Base-by-base conservation (phyloP, 306 rosid species). In the Boehmeria nivea region DNA sequence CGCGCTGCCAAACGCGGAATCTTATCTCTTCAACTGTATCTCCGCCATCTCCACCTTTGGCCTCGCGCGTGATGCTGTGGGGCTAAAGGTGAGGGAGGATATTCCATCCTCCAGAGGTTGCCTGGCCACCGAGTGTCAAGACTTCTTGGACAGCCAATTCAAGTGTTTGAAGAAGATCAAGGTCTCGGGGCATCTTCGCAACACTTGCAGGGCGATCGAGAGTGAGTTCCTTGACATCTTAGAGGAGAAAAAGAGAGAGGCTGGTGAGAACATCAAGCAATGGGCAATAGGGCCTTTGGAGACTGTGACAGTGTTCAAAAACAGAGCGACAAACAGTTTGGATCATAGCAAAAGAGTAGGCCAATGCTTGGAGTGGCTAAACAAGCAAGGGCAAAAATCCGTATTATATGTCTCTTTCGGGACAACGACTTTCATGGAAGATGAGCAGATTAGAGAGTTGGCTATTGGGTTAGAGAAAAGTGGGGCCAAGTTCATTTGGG, bases 281-380 rank as follows among this genome's bases (percentile, higher is more conserved):
- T 78, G 84, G 80, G 84, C 81, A 18, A n/a, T 81, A 6, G 88
- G 84, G 11, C 78, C 88, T 0, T 72, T 81, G 39, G 76, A 78
- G 26, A 71, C 84, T 5, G 46, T 63, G 34, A 42, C 33, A 23
- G 26, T 65, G 20, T 26, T 33, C 21, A 72, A 72, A 10, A 61
- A 61, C 6, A 61, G 2, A 20, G 1, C 4, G 18, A 33, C 52
- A 14, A 47, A 16, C 11, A 56, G 12, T 24, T 20, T 6, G 3
- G 19, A 15, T n/a, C 28, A 14, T n/a, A 25, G n/a, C 36, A 8
- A 10, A 15, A n/a, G 2, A 14, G 6, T 6, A 3, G n/a, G 45
- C n/a, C 43, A 2, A 45, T 46, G 60, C 65, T 37, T 75, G 53
- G 65, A 60, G 23, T 75, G 76, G 76, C 69, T 75, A 13, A 55